These are phyloP conservation scores for Coemansia sp. DNA, from an alignment of 192 early-diverging fungal genomes.

Conservation along the genomic window DNA sequence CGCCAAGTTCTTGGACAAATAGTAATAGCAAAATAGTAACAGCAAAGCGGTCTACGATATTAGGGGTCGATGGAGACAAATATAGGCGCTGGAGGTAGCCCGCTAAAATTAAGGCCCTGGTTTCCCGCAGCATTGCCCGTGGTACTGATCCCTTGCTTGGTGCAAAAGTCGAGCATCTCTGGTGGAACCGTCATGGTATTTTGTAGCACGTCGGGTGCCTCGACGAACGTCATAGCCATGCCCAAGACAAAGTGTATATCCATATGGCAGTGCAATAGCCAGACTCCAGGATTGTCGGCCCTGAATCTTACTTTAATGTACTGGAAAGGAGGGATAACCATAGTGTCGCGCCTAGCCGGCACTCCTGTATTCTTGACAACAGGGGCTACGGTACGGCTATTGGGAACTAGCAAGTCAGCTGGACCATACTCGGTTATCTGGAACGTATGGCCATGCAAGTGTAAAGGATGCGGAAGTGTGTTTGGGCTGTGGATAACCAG, in stretches of 20 bases:
- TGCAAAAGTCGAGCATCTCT: constrained; percentile 61
- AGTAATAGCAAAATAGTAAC: background rate
- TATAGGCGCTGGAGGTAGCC: constrained; percentile 52
- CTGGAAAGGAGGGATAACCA: constrained; percentile 58
- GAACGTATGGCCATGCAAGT: constrained; percentile 85
- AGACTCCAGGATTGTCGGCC: constrained; percentile 82
- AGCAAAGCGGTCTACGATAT: background rate
- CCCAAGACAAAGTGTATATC: constrained; percentile 64
- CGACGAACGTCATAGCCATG: constrained; percentile 68
- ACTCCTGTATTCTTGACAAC: background rate
- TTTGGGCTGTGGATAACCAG: constrained; percentile 74
- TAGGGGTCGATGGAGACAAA: background rate
- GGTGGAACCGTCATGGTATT: constrained; percentile 54
- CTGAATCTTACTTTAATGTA: constrained; percentile 69
- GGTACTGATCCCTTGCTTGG: constrained; percentile 54
- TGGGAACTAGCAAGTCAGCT: constrained; percentile 56
- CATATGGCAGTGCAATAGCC: constrained; percentile 82
- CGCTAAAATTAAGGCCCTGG: constrained; percentile 62
- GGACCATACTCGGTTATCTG: constrained; percentile 60
- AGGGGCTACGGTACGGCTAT: constrained; percentile 1
- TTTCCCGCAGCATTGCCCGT: constrained; percentile 78
- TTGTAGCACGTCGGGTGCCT: constrained; percentile 67
- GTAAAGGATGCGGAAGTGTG: constrained; percentile 70
- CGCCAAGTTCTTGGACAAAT: background rate
- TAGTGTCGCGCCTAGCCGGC: constrained; percentile 63